phyloP scores from a whole-genome alignment of 768 basidiomycete genomes.

The Mycena galericulata region DNA sequence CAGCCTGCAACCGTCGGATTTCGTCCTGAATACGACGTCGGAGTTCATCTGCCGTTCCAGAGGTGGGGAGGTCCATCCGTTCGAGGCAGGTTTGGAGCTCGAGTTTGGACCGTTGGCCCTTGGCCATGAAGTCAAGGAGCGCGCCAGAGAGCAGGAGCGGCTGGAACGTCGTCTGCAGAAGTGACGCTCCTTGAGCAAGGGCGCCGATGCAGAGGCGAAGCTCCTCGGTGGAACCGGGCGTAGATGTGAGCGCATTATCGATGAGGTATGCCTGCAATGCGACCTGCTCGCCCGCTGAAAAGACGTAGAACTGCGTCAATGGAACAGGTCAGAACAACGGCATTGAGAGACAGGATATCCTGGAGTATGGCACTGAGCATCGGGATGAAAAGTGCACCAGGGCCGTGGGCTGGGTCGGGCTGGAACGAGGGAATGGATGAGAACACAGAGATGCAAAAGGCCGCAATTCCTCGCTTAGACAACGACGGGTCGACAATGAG shows the following conservation, averaged over 20 bases:
- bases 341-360: conserved; percentile 41
- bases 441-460: conserved; percentile 52
- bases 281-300: conserved; percentile 53
- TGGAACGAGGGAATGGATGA: conserved; percentile 37
- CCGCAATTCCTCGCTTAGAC: conserved; percentile 43
- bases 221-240: conserved; percentile 41
- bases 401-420: conserved; percentile 39
- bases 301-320: conserved; percentile 62
- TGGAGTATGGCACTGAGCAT: conserved; percentile 52
- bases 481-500: conserved; percentile 56
- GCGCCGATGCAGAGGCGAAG: conserved; percentile 63
- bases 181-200: conserved; percentile 59
- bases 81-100: conserved; percentile 55
- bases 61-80: conserved; percentile 52
- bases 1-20: conserved; percentile 49
- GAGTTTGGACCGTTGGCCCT: conserved; percentile 47
- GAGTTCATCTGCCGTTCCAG: conserved; percentile 53
- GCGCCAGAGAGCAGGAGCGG: conserved; percentile 60
- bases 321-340: conserved; percentile 33
- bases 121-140: conserved; percentile 55
- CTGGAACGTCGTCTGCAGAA: conserved; percentile 62
- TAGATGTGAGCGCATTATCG: conserved; percentile 52
- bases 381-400: conserved; percentile 48
- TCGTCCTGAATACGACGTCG: conserved; percentile 52
- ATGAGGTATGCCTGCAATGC: conserved; percentile 57